Percentiles rank a stretch among this genome's conserved stretches.
Conservation (phyloP, 345 rosid species). For the Euphorbia tirucalli region DNA sequence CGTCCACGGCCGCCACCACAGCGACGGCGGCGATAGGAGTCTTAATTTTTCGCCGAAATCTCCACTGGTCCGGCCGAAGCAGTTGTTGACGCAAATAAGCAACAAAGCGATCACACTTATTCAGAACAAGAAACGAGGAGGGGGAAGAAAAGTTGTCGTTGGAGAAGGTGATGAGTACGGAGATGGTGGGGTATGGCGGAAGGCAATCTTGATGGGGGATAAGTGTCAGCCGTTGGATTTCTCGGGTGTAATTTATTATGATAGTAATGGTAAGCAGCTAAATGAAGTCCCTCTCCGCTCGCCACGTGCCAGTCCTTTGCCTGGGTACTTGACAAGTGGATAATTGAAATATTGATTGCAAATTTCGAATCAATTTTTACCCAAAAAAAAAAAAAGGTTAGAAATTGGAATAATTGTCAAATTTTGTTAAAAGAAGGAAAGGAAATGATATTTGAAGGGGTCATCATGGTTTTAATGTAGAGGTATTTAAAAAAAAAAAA, state of each 20-base stretch:
- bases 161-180: conserved; percentile 39
- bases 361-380: no score
- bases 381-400: no score
- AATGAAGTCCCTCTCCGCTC: conserved; percentile 63
- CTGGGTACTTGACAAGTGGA: conserved; percentile 22
- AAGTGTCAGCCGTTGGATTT: conserved; percentile 88
- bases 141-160: conserved; percentile 16
- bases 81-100: conserved; percentile 22
- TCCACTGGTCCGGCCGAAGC: conserved; percentile 24
- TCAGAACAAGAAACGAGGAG: conserved; percentile 24
- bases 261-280: conserved; percentile 56
- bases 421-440: no score
- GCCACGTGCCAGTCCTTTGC: conserved; percentile 82
- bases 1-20: not conserved
- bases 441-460: no score
- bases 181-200: conserved; percentile 89
- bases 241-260: conserved; percentile 89
- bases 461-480: no score
- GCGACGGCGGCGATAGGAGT: not conserved
- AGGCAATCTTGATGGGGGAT: conserved; percentile 86
- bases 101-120: conserved; percentile 37
- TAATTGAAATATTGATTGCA: not conserved
- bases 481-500: no score
- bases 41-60: conserved; percentile 20
- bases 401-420: no score